Evolutionary conservation across 345 rosid genomes (phyloP).

Genomic region (Citrus glauca): DNA sequence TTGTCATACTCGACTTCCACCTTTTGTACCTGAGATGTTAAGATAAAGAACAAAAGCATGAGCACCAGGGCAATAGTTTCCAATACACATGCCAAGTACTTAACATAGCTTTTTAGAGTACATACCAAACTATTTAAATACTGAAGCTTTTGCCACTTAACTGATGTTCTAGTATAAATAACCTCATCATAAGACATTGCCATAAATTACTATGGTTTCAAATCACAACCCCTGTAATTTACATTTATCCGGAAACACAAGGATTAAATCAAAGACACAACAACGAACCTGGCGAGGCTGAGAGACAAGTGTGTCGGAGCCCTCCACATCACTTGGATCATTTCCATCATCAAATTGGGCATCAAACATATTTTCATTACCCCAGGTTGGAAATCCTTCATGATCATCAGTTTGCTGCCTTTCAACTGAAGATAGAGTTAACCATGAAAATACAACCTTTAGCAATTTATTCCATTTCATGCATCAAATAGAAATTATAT

Average conservation of each 20-base stretch:
- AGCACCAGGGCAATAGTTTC: not conserved
- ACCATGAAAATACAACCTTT: slow-evolving; percentile 2
- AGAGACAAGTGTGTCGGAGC: slow-evolving; percentile 54
- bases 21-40: slow-evolving; percentile 59
- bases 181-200: slow-evolving; percentile 2
- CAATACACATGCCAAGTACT: not conserved
- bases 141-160: not conserved
- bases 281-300: slow-evolving; percentile 86
- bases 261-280: not conserved
- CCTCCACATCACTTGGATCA: slow-evolving; percentile 61
- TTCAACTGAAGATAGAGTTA: slow-evolving; percentile 45
- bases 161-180: not conserved
- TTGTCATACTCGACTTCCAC: slow-evolving; percentile 81
- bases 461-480: not conserved
- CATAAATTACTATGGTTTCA: not conserved
- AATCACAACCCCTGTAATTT: not conserved
- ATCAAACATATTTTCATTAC: slow-evolving; percentile 43
- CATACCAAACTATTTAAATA: not conserved
- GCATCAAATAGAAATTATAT: not conserved
- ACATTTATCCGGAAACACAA: not conserved
- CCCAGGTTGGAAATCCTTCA: slow-evolving; percentile 63
- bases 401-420: slow-evolving; percentile 44
- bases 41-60: slow-evolving; percentile 9
- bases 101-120: not conserved
- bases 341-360: slow-evolving; percentile 56